Percentiles rank a stretch among this genome's conserved stretches.
Evolutionary conservation across 345 rosid species (phyloP).

Genomic region (Combretum micranthum): DNA sequence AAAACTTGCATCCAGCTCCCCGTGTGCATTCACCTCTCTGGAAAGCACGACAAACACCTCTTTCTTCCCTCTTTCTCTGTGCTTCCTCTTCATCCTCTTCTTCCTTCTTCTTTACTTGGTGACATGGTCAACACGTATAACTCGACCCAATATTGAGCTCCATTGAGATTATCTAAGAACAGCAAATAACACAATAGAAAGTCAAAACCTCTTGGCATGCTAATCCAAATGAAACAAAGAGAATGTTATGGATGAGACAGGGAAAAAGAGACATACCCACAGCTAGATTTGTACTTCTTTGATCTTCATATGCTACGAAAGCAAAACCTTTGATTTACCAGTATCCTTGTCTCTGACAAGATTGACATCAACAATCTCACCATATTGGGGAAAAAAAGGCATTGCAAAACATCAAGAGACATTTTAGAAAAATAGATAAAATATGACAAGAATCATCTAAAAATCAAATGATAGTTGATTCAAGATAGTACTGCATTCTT

Average conservation of each 20-base stretch:
- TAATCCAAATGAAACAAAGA: background rate
- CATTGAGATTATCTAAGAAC: slow-evolving; percentile 71
- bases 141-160: slow-evolving; percentile 69
- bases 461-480: no score
- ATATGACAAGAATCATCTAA: no score
- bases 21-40: slow-evolving; percentile 91
- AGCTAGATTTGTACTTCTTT: slow-evolving; percentile 82
- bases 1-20: slow-evolving; percentile 82
- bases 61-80: slow-evolving; percentile 68
- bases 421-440: no score
- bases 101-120: slow-evolving; percentile 63
- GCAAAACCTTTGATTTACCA: slow-evolving; percentile 92
- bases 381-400: slow-evolving; percentile 35
- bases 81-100: slow-evolving; percentile 79
- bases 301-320: slow-evolving; percentile 90
- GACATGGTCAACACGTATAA: slow-evolving; percentile 70
- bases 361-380: slow-evolving; percentile 91
- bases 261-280: slow-evolving; percentile 54
- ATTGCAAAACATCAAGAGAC: no score
- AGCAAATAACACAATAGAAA: background rate
- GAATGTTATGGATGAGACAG: background rate
- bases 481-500: no score
- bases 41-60: slow-evolving; percentile 88
- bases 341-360: slow-evolving; percentile 86
- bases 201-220: background rate